These are phyloP conservation scores for Cyberlindnera xishuangbannaensis DNA, from an alignment of 805 yeast species.

Conservation along the genomic window DNA sequence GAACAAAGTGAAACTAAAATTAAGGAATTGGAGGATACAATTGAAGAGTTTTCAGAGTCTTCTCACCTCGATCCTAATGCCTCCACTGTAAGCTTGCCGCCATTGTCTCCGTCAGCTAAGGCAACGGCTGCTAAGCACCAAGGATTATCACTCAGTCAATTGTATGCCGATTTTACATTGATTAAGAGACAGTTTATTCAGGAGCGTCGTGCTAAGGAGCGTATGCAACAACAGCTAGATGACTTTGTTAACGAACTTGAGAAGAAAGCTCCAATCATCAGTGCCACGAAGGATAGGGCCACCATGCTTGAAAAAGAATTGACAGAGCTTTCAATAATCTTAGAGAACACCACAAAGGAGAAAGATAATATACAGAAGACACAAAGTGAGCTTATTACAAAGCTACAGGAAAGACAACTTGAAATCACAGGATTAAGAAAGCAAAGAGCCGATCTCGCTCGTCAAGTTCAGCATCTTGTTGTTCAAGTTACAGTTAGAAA, in stretches of 20 bases:
- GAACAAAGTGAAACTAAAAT: constrained; percentile 37
- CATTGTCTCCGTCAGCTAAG: constrained; percentile 54
- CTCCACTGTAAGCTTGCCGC: constrained; percentile 19
- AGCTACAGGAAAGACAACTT: constrained; percentile 28
- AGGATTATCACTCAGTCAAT: constrained; percentile 59
- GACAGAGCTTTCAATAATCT: constrained; percentile 44
- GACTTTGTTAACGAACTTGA: constrained; percentile 72
- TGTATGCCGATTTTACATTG: constrained; percentile 58
- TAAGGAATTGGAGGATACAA: constrained; percentile 35
- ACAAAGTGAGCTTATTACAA: constrained; percentile 17
- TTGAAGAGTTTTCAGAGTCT: constrained; percentile 36
- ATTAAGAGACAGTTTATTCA: constrained; percentile 60
- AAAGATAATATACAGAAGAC: constrained; percentile 32
- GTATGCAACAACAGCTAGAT: constrained; percentile 65
- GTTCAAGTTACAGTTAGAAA: constrained; percentile 57
- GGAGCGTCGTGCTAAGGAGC: constrained; percentile 67
- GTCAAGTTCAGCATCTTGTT: constrained; percentile 73
- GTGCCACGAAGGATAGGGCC: constrained; percentile 58
- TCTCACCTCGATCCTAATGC: constrained; percentile 14
- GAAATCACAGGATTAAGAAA: constrained; percentile 40
- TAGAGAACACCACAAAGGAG: constrained; percentile 51
- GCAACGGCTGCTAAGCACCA: constrained; percentile 38
- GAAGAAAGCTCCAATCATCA: constrained; percentile 68
- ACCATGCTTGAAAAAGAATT: constrained; percentile 50
- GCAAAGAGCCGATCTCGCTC: constrained; percentile 67